Evolutionary conservation across 352 stramenopile genomes (phyloP), one percentile per base, ranked within the genome.

Genomic region (Pythium aphanidermatum): DNA sequence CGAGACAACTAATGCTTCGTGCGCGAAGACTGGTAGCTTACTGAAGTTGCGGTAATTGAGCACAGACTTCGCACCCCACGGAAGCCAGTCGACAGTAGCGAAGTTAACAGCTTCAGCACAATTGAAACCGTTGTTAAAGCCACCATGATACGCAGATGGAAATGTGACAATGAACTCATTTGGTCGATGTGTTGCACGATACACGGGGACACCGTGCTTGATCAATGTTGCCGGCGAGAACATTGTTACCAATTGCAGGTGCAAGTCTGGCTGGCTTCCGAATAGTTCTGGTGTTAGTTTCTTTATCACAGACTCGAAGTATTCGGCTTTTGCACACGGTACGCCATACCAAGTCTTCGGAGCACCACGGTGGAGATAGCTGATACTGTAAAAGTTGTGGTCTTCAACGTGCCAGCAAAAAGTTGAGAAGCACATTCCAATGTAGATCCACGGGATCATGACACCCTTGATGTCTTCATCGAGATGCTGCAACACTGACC

Each of bases 321-420:
- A 82, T 37, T 94, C 76, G 12, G 95, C 86, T 30, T 95, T 86
- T 3, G 62, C 78, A 8, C 94, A 88, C 1, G 97, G 96, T 6
- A 99, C 87, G 30, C 95, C 95, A 49, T 98, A 98, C 96, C 96
- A 99, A 36, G 96, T 97, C 70, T 99, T 99, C 0, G 96, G 83
- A 9, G 86, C 92, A 6, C 97, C 97, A 17, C 82, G 95, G 66
- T 99, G 96, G 46, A 98, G 73, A 65, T 99, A 99, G 60, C 98
- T 99, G 60, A 99, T 99, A 44, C 84, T 98, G 54, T 98, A 99
- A 46, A 99, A 96, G 71, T 99, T 98, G 71, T 99, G 97, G 63
- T 99, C 97, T 66, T 99, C 97, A 26, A 97, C 97, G 60, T 99
- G 97, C 96, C 96, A 99, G 60, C 93, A 98, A 65, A 99, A 99